phyloP scores from a whole-genome alignment of 495 filamentous ascomycete genomes.

The Amniculicola lignicola region DNA sequence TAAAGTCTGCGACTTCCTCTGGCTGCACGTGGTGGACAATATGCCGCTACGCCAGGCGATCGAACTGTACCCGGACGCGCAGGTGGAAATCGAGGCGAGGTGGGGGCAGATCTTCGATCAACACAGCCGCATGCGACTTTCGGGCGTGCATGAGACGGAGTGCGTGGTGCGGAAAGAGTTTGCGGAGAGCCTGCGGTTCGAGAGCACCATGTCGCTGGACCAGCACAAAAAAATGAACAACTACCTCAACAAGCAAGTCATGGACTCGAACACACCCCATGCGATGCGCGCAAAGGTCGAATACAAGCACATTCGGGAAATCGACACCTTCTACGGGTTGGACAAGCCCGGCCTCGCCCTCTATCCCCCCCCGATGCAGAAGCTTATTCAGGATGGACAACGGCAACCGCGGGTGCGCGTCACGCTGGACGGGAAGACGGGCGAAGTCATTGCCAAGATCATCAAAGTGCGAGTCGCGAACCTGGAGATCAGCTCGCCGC shows the following conservation, averaged over 20 bases:
- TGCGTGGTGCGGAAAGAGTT: slow-evolving; percentile 11
- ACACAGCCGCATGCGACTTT: not conserved
- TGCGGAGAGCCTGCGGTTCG: slow-evolving; percentile 12
- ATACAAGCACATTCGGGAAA: slow-evolving; percentile 24
- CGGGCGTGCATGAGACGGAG: slow-evolving; percentile 15
- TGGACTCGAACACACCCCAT: slow-evolving; percentile 1
- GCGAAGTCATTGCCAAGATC: slow-evolving; percentile 5
- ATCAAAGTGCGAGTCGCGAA: slow-evolving; percentile 29
- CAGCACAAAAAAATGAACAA: slow-evolving; percentile 33
- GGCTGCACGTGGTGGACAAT: slow-evolving; percentile 18
- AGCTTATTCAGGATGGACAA: not conserved
- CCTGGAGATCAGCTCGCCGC: slow-evolving; percentile 28
- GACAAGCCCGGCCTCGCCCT: slow-evolving; percentile 12
- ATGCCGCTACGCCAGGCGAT: slow-evolving; percentile 2
- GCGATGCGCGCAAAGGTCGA: slow-evolving; percentile 1
- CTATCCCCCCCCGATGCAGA: slow-evolving; percentile 7
- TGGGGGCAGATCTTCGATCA: slow-evolving; percentile 26
- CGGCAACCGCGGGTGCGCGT: slow-evolving; percentile 15
- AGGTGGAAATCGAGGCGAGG: slow-evolving; percentile 30
- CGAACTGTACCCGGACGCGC: not conserved
- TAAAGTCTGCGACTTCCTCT: slow-evolving; percentile 30
- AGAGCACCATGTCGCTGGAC: slow-evolving; percentile 28
- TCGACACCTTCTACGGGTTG: slow-evolving; percentile 30
- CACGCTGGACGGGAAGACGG: slow-evolving; percentile 17
- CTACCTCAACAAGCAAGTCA: slow-evolving; percentile 22